Conservation (phyloP, 345 rosid genomes). For the Cardamine occulta region DNA sequence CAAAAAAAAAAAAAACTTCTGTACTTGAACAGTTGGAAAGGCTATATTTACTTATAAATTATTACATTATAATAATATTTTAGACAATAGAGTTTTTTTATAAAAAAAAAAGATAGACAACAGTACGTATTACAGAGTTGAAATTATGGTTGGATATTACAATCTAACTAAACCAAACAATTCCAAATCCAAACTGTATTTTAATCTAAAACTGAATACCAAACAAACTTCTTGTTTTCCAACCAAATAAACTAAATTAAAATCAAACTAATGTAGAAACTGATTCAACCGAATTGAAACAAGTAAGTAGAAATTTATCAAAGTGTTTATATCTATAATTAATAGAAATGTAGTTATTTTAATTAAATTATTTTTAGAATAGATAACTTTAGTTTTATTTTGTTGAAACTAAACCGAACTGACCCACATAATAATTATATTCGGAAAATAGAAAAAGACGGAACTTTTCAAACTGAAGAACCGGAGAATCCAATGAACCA, state of each 20-base stretch:
- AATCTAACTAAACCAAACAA: not conserved
- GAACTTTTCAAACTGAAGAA: not conserved
- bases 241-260: not conserved
- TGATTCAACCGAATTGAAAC: not conserved
- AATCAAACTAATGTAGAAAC: not conserved
- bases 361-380: not conserved
- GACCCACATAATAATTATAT: not conserved
- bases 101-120: not conserved
- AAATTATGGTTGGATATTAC: not conserved
- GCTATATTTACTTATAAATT: not conserved
- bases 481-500: conserved; percentile 14
- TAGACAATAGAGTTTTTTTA: not conserved
- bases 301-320: not conserved
- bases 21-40: not conserved
- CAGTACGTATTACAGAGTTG: not conserved
- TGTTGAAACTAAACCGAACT: not conserved
- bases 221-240: not conserved
- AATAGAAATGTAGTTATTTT: not conserved
- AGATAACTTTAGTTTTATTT: not conserved
- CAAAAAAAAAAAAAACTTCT: not conserved
- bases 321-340: no score
- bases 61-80: not conserved
- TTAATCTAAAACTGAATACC: not conserved
- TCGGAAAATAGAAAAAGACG: not conserved
- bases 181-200: not conserved